These are phyloP conservation scores for Panus rudis DNA, from an alignment of 768 basidiomycete species.

Conservation along the genomic window DNA sequence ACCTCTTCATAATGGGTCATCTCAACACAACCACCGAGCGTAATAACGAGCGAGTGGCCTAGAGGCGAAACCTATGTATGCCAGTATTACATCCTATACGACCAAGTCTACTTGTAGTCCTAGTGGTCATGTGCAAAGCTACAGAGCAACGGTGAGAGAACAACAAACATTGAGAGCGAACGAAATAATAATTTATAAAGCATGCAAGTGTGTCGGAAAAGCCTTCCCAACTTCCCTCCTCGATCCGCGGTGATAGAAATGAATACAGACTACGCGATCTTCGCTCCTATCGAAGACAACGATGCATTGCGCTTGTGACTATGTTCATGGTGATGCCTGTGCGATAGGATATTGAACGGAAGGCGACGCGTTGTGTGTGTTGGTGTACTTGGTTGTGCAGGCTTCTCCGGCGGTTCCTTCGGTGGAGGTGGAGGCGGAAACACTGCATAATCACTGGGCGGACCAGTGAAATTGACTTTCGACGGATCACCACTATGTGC, in stretches of 20 bases:
- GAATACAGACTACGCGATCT: not conserved
- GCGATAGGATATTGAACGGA: slow-evolving; percentile 56
- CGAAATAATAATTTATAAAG: slow-evolving; percentile 1
- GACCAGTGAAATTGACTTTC: slow-evolving; percentile 50
- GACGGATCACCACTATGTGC: slow-evolving; percentile 36
- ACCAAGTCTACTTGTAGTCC: no score
- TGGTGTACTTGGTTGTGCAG: slow-evolving; percentile 39
- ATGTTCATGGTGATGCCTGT: slow-evolving; percentile 26
- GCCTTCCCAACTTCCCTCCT: not conserved
- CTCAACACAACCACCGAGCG: no score
- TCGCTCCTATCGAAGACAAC: not conserved
- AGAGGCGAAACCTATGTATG: no score
- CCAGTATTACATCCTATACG: no score
- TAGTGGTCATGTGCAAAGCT: no score
- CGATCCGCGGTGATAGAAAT: not conserved
- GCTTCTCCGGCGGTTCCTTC: slow-evolving; percentile 33
- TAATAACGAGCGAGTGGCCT: no score
- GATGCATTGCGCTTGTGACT: slow-evolving; percentile 40
- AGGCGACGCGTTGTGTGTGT: slow-evolving; percentile 45
- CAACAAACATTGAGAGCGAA: not conserved
- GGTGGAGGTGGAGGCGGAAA: slow-evolving; percentile 59
- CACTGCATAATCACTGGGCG: slow-evolving; percentile 61
- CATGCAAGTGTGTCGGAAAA: not conserved
- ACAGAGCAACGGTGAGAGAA: not conserved
- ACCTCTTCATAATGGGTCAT: no score